Evolutionary conservation across 1,284 basidiomycete genomes (phyloP), one percentile per base, ranked within the genome.

Genomic region (Kalmanozyma brasiliensis): DNA sequence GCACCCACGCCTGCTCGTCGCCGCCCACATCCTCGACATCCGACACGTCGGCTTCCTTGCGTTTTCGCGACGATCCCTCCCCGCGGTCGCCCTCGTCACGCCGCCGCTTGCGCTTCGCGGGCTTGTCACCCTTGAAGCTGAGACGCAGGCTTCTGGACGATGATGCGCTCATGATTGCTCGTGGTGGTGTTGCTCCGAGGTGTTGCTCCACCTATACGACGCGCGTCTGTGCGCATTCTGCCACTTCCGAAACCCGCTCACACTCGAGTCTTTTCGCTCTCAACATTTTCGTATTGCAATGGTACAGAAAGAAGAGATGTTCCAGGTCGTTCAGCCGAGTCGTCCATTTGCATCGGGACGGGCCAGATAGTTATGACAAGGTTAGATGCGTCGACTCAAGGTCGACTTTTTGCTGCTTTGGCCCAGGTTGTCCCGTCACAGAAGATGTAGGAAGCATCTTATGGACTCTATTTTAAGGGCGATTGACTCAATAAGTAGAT

Each of bases 1-100:
- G 17, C 3, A 75, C 73, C 73, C 73, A 75, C 3, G 73, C 73
- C 48, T 73, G 73, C 42, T 75, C 73, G 45, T 75, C 62, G 32
- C 73, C 73, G 17, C 63, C 73, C 2, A 69, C 65, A 36, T 73
- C 70, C 8, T 73, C 70, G n/a, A 69, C 70, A 30, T 69, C 70
- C 19, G 69, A 72, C 22, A 29, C 41, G 36, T 56, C 34, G 20
- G 48, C 52, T 1, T 49, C 53, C 44, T 47, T 62, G 10, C 56
- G 44, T 26, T 44, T 58, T 24, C 56, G 42, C 8, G 60, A 56
- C 10, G 55, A 59, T n/a, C 46, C 35, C 14, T 45, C 46, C 14
- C 47, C 47, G 22, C 41, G 29, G 23, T 32, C 24, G 34, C 48
- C 22, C 46, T 60, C 60, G 34, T 52, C 38, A 16, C 36, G 20